Percentiles rank a stretch among this genome's conserved stretches.
Evolutionary conservation across 345 rosid species (phyloP).

Genomic region (Arabidopsis suecica): DNA sequence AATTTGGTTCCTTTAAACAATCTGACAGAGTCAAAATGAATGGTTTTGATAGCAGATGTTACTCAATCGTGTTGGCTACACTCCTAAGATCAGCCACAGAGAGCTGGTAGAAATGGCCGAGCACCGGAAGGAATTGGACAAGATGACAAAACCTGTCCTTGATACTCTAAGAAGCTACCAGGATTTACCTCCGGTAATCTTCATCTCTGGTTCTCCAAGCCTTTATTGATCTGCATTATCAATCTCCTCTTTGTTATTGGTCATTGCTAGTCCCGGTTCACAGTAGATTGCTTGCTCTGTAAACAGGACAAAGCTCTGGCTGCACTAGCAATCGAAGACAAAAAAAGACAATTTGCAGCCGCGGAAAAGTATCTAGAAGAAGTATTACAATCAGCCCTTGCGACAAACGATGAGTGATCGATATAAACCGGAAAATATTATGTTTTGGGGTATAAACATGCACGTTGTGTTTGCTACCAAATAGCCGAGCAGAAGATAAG

Average conservation of each 20-base stretch:
- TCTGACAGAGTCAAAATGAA: neutral
- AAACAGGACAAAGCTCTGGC: slow-evolving; percentile 92
- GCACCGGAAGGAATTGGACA: slow-evolving; percentile 85
- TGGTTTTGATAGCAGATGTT: slow-evolving; percentile 55
- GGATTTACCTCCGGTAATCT: slow-evolving; percentile 90
- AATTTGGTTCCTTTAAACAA: neutral
- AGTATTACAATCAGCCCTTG: slow-evolving; percentile 81
- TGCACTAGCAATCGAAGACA: slow-evolving; percentile 92
- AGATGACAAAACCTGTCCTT: slow-evolving; percentile 85
- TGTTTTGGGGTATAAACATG: too few species aligned
- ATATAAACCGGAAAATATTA: neutral
- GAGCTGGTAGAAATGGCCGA: slow-evolving; percentile 87
- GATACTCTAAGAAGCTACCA: slow-evolving; percentile 96
- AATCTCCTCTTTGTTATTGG: slow-evolving; percentile 12
- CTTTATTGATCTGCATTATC: slow-evolving; percentile 6
- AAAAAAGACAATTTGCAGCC: slow-evolving; percentile 84
- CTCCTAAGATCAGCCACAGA: slow-evolving; percentile 85
- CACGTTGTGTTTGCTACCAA: too few species aligned
- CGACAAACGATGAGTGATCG: slow-evolving; percentile 42
- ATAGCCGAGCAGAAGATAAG: too few species aligned
- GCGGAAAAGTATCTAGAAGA: slow-evolving; percentile 95
- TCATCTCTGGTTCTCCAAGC: slow-evolving; percentile 17
- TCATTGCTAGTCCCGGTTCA: slow-evolving; percentile 23
- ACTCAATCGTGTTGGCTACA: slow-evolving; percentile 89
- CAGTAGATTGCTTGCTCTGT: slow-evolving; percentile 17